Evolutionary conservation across 257 asterid species (phyloP), one percentile per base, ranked within the genome.

Genomic region (Ilex asprella): DNA sequence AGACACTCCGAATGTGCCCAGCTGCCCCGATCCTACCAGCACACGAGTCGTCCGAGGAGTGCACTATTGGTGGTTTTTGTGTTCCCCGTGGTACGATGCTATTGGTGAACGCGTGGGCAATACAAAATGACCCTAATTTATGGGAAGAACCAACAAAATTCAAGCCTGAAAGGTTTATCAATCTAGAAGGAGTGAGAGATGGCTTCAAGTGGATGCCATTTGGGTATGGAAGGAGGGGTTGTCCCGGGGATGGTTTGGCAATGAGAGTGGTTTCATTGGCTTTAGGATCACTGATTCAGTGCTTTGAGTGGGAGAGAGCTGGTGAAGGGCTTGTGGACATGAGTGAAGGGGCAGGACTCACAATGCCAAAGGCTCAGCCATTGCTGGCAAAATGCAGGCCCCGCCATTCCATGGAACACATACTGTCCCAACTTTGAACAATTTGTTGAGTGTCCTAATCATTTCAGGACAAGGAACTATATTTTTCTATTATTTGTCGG

Each of bases 181-280:
- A 64, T 15, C 59, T 60, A 9, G 64, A 60, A 60, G 59, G 56
- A 2, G 51, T 41, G 3, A 70, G 52, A 16, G 62, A 39, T 30
- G 64, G 56, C 5, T 51, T 67, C 61, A 58, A n/a, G 44, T 63
- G 29, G 7, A 29, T 63, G 60, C 66, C 69, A 13, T 70, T 63
- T 31, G 75, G 69, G 30, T 49, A 0, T 12, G 75, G 66, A 60
- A 51, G 69, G 55, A 69, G 75, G 56, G 69, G 61, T 1, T 70
- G 69, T 50, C 75, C 74, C 5, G 69, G 69, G 10, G 65, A 70
- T 56, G 62, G 56, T 47, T 61, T 66, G 67, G 76, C 64, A 12
- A 21, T 71, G 60, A 43, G 60, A 3, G 39, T 43, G 27, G 64
- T 66, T 50, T 62, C 55, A 13, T 32, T 71, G 10, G 71, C 56